These are phyloP conservation scores for Fragaria iinumae DNA, from an alignment of 306 rosid genomes.

Conservation along the genomic window DNA sequence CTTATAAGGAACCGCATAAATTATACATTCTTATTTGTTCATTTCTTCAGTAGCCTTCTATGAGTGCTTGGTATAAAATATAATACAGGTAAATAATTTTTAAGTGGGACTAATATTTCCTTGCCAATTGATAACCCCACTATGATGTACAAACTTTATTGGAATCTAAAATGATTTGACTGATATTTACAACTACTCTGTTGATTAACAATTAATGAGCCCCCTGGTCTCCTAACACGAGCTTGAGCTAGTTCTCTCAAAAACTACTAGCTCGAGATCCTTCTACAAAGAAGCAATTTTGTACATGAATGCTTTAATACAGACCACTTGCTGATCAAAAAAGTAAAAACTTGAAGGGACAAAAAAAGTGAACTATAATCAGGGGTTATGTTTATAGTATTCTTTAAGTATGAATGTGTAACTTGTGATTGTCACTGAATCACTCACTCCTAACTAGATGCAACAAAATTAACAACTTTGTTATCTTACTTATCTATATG, in stretches of 20 bases:
- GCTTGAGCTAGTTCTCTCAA: background rate
- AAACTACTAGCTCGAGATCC: background rate
- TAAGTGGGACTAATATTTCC: background rate
- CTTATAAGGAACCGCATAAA: background rate
- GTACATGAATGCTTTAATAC: background rate
- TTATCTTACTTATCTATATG: background rate
- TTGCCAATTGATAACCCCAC: background rate
- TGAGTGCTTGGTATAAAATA: background rate
- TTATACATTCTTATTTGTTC: background rate
- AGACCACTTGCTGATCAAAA: background rate
- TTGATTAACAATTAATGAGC: background rate
- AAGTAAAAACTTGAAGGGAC: background rate
- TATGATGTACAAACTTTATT: background rate
- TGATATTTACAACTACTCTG: background rate
- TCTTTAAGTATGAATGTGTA: background rate
- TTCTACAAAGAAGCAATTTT: background rate
- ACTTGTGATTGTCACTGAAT: background rate
- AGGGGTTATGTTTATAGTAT: background rate
- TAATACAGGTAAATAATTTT: background rate
- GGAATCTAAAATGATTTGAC: background rate
- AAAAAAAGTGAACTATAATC: background rate
- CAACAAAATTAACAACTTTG: background rate
- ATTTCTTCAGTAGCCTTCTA: slow-evolving; percentile 1
- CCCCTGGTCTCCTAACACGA: background rate
- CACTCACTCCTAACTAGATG: background rate